These are phyloP conservation scores for Pseudocercospora fijiensis DNA, from an alignment of 2,329 filamentous ascomycete species.

Conservation along the genomic window DNA sequence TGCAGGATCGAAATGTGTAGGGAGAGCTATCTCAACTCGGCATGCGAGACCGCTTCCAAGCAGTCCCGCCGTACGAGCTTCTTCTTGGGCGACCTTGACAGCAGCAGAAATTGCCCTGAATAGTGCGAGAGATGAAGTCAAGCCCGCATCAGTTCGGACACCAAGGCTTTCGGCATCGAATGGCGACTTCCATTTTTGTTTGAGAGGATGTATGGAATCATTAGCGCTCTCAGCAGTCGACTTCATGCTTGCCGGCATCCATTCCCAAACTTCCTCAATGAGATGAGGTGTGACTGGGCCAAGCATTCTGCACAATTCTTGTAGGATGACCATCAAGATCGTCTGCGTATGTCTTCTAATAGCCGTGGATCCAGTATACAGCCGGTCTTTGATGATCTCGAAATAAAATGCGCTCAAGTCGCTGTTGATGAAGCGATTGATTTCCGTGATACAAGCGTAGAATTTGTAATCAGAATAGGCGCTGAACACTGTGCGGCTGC, in stretches of 20 bases:
- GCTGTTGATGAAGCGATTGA: slow-evolving; percentile 78
- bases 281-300: slow-evolving; percentile 78
- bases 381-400: slow-evolving; percentile 83
- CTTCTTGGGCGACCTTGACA: slow-evolving; percentile 74
- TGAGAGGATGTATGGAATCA: slow-evolving; percentile 28
- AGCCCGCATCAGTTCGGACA: slow-evolving; percentile 33
- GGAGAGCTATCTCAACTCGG: slow-evolving; percentile 57
- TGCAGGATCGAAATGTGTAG: slow-evolving; percentile 11
- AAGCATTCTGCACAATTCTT: slow-evolving; percentile 73
- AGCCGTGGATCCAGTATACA: slow-evolving; percentile 77
- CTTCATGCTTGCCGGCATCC: slow-evolving; percentile 56
- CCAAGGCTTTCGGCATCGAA: slow-evolving; percentile 17
- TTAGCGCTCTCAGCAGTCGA: background rate
- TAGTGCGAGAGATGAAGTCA: slow-evolving; percentile 48
- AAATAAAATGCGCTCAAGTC: slow-evolving; percentile 93
- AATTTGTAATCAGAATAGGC: slow-evolving; percentile 76
- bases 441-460: slow-evolving; percentile 67
- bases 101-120: slow-evolving; percentile 58
- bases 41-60: slow-evolving; percentile 81
- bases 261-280: slow-evolving; percentile 84
- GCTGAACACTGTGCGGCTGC: slow-evolving; percentile 63
- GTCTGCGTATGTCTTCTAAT: slow-evolving; percentile 60
- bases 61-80: slow-evolving; percentile 66
- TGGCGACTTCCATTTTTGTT: slow-evolving; percentile 29
- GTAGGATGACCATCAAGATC: slow-evolving; percentile 62